Evolutionary conservation across 129 eudicot species (phyloP).

Genomic region (Apium graveolens): DNA sequence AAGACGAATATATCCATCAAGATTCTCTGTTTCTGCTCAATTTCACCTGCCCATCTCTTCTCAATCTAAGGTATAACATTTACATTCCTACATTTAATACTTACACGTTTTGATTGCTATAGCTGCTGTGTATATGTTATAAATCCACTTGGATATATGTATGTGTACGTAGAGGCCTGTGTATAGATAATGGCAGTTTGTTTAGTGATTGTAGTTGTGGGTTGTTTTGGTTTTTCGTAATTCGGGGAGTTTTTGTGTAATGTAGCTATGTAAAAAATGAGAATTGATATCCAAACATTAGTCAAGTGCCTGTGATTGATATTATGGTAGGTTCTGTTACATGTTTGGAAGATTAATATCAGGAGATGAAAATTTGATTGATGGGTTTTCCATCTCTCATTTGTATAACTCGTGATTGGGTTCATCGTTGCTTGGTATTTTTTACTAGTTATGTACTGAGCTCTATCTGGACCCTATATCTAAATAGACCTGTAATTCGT

Average conservation of each 20-base stretch:
- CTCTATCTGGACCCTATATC: conserved; percentile 14
- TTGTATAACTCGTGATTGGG: conserved; percentile 15
- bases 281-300: neutral
- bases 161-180: neutral
- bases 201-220: too few species aligned
- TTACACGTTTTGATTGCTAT: neutral
- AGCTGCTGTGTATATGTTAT: neutral
- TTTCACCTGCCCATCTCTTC: neutral
- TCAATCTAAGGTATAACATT: neutral
- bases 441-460: neutral
- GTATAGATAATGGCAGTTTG: neutral
- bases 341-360: conserved; percentile 20
- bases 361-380: conserved; percentile 3
- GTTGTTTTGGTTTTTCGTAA: neutral
- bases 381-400: conserved; percentile 24
- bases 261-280: neutral
- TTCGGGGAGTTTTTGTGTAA: neutral
- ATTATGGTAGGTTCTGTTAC: conserved; percentile 17
- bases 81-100: too few species aligned
- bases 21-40: neutral
- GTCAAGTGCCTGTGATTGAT: neutral
- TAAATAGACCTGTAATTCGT: neutral
- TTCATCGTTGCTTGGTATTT: conserved; percentile 17
- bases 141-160: too few species aligned
- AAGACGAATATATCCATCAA: neutral